These are phyloP conservation scores for Camptophora hylomeconis DNA, from an alignment of 2,329 filamentous ascomycete species.

Conservation along the genomic window DNA sequence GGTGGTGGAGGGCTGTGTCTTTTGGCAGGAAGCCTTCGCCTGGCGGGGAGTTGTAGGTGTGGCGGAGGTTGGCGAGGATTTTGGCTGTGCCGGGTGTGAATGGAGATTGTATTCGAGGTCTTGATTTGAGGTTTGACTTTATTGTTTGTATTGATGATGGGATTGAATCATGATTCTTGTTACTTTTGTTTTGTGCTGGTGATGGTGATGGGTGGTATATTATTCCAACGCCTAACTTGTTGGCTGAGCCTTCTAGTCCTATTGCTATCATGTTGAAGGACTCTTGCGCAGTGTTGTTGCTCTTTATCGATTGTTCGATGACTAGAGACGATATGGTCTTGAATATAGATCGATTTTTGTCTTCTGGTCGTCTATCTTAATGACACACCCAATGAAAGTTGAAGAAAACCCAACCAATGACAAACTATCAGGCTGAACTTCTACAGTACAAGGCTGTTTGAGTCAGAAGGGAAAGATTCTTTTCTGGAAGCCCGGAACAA, in stretches of 20 bases:
- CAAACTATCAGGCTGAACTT: too few species aligned
- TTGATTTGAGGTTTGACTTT: conserved; percentile 95
- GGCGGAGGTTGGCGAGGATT: conserved; percentile 84
- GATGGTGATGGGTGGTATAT: conserved; percentile 54
- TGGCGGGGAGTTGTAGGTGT: conserved; percentile 85
- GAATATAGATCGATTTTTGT: too few species aligned
- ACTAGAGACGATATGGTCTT: too few species aligned
- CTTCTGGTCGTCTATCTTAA: too few species aligned
- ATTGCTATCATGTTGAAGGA: conserved; percentile 46
- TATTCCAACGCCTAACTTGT: conserved; percentile 90
- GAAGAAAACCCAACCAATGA: too few species aligned
- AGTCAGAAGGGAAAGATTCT: too few species aligned
- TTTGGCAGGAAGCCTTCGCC: conserved; percentile 93
- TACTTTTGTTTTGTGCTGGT: conserved; percentile 2
- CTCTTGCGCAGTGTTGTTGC: too few species aligned
- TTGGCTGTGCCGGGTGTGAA: conserved; percentile 43
- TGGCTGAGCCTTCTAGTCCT: conserved; percentile 84
- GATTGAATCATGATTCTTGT: too few species aligned
- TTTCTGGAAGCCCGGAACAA: too few species aligned
- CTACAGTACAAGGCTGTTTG: too few species aligned
- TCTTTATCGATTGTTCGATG: too few species aligned
- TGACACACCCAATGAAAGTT: too few species aligned
- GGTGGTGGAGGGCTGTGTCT: conserved; percentile 88
- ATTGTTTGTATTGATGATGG: conserved; percentile 64
- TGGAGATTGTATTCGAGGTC: conserved; percentile 83